Conservation (phyloP, 208 protist species). For the Angomonas ambiguus region DNA sequence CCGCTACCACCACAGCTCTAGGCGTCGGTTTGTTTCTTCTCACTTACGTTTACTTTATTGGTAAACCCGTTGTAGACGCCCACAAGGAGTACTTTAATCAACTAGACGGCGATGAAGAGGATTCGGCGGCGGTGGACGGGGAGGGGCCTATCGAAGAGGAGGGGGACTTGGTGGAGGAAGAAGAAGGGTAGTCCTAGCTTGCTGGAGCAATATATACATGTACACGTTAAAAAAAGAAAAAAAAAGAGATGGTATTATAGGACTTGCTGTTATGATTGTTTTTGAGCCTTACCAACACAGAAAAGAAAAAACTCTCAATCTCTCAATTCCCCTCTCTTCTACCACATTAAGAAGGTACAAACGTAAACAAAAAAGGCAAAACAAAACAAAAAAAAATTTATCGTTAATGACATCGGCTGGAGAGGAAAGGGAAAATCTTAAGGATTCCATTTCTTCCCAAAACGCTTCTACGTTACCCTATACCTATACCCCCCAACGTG, state of each 20-base stretch:
- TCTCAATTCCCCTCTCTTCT: too few species aligned
- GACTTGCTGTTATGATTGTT: constrained; percentile 10
- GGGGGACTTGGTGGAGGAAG: not conserved
- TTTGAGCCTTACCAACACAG: too few species aligned
- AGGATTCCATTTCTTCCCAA: too few species aligned
- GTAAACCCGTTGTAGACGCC: constrained; percentile 56
- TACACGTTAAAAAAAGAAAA: not conserved
- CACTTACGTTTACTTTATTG: constrained; percentile 57
- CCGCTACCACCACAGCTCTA: constrained; percentile 17
- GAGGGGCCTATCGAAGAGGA: constrained; percentile 13
- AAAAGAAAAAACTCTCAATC: too few species aligned
- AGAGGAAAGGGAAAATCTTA: too few species aligned
- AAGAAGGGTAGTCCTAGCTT: not conserved
- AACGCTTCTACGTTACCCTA: too few species aligned
- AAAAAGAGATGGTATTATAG: constrained; percentile 8
- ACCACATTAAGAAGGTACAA: too few species aligned
- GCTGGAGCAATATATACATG: not conserved
- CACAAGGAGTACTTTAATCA: constrained; percentile 29
- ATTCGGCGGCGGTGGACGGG: constrained; percentile 12
- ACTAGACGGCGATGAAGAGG: constrained; percentile 22
- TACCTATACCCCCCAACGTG: too few species aligned
- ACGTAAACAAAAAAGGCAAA: too few species aligned
- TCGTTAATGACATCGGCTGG: too few species aligned
- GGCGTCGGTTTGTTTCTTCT: constrained; percentile 32
- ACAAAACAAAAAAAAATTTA: too few species aligned